phyloP scores from a whole-genome alignment of 257 asterid species.

The Apocynum venetum region DNA sequence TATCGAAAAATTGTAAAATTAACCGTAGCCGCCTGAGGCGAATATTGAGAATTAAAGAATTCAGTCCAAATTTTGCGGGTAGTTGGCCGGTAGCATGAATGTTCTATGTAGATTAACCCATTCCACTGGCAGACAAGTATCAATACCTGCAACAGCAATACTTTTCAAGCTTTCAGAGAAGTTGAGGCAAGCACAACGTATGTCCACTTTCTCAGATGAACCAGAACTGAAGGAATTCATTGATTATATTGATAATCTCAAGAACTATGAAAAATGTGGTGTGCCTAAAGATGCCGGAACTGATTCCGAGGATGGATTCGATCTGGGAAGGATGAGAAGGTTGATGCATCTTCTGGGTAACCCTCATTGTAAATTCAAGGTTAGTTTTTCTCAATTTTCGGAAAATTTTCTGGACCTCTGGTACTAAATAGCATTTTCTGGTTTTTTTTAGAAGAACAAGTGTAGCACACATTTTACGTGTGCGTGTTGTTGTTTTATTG shows the following conservation, averaged over 20 bases:
- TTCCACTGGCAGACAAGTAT: background rate
- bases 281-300: slow-evolving; percentile 89
- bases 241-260: slow-evolving; percentile 64
- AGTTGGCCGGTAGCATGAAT: slow-evolving; percentile 3
- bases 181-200: slow-evolving; percentile 17
- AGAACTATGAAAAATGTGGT: slow-evolving; percentile 77
- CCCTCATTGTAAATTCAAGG: slow-evolving; percentile 88
- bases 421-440: background rate
- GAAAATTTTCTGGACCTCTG: background rate
- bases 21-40: background rate
- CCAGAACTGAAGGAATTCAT: slow-evolving; percentile 47
- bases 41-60: background rate
- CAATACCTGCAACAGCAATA: background rate
- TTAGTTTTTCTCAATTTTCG: slow-evolving; percentile 8
- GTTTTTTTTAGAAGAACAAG: background rate
- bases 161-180: slow-evolving; percentile 11
- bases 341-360: slow-evolving; percentile 65
- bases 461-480: background rate
- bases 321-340: slow-evolving; percentile 80
- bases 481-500: no score
- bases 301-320: slow-evolving; percentile 77
- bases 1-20: background rate
- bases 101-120: slow-evolving; percentile 10
- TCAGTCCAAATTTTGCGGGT: background rate
- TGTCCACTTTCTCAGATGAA: slow-evolving; percentile 38